These are phyloP conservation scores for Penicillium sp. DNA, from an alignment of 2,329 filamentous ascomycete genomes.

Conservation along the genomic window DNA sequence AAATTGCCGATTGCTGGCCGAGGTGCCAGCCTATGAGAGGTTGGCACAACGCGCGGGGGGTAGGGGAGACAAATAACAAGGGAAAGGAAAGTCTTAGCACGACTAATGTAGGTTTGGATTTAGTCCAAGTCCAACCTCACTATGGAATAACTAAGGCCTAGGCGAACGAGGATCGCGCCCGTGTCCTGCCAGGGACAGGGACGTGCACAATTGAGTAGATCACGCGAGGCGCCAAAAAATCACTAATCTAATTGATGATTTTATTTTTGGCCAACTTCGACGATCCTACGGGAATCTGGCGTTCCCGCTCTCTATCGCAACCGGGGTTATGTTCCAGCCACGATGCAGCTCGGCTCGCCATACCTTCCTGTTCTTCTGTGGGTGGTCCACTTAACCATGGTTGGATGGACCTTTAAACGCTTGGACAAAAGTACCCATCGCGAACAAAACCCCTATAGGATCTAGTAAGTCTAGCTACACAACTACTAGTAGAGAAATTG, in stretches of 20 bases:
- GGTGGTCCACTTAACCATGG: background rate
- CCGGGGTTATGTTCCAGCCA: slow-evolving; percentile 10
- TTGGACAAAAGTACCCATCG: background rate
- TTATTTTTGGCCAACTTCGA: background rate
- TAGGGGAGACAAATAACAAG: background rate
- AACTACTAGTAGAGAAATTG: background rate
- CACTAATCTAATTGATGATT: slow-evolving; percentile 1
- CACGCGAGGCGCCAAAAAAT: slow-evolving; percentile 13
- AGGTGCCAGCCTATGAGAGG: slow-evolving; percentile 8
- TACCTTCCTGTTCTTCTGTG: slow-evolving; percentile 16
- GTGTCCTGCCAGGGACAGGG: slow-evolving; percentile 20
- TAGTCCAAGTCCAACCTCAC: background rate
- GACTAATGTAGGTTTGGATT: background rate
- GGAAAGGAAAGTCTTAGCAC: background rate
- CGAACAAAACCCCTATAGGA: background rate
- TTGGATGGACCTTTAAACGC: background rate
- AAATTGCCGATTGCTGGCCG: background rate
- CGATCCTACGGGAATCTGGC: slow-evolving; percentile 8
- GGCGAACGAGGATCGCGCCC: background rate
- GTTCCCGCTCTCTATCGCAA: slow-evolving; percentile 14
- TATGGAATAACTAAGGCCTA: background rate
- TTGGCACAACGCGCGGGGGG: slow-evolving; percentile 5
- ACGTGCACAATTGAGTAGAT: slow-evolving; percentile 20
- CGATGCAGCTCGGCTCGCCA: slow-evolving; percentile 14
- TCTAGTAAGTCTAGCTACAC: background rate